Evolutionary conservation across 1,139 yeast genomes (phyloP).

Genomic region (Meyerozyma sp.): DNA sequence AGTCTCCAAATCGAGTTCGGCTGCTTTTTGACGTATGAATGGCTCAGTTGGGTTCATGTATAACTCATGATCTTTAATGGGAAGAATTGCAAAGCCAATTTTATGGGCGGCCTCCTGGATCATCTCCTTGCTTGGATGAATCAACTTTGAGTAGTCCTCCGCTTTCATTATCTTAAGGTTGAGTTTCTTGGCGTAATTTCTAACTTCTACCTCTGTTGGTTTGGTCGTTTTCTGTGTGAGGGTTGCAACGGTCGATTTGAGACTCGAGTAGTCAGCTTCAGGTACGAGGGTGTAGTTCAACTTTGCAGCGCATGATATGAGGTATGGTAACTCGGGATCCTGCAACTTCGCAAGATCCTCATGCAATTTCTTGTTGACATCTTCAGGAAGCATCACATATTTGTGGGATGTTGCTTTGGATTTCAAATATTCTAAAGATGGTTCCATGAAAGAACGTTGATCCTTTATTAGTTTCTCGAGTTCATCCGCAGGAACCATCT

Average conservation of each 20-base stretch:
- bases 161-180: constrained; percentile 5
- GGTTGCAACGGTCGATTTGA: background rate
- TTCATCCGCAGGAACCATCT: constrained; percentile 20
- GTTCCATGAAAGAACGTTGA: constrained; percentile 10
- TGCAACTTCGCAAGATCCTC: constrained; percentile 10
- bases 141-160: constrained; percentile 3
- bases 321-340: constrained; percentile 25
- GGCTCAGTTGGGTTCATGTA: constrained; percentile 5
- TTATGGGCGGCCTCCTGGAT: constrained; percentile 14
- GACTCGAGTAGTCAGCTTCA: background rate
- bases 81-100: constrained; percentile 15
- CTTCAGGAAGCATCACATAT: constrained; percentile 14
- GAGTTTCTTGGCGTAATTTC: constrained; percentile 3
- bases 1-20: background rate
- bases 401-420: constrained; percentile 13
- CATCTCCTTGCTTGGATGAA: constrained; percentile 5
- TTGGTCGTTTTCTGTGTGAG: constrained; percentile 3
- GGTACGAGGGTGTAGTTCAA: constrained; percentile 4
- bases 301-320: constrained; percentile 5
- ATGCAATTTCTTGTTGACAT: constrained; percentile 14
- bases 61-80: constrained; percentile 13
- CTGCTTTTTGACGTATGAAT: background rate
- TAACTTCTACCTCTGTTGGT: constrained; percentile 8
- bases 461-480: constrained; percentile 12
- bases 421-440: constrained; percentile 15